phyloP scores from a whole-genome alignment of 2,329 filamentous ascomycete species.

The Penicillium verrucosum region DNA sequence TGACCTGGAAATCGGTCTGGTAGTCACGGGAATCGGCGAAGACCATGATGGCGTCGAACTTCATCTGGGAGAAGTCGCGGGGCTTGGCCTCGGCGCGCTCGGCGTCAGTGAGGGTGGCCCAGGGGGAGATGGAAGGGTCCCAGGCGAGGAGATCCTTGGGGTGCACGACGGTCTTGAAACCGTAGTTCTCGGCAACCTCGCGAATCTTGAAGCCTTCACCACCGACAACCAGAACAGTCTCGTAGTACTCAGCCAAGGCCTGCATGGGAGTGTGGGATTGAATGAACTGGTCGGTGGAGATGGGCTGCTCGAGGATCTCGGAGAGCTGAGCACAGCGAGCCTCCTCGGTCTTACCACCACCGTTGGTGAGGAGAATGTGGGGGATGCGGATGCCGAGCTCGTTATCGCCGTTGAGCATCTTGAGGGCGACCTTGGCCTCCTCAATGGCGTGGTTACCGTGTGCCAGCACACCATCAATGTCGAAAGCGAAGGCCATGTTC shows the following conservation, averaged over 20 bases:
- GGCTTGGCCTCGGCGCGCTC: slow-evolving; percentile 66
- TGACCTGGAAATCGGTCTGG: slow-evolving; percentile 72
- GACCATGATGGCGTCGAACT: slow-evolving; percentile 72
- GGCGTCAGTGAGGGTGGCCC: slow-evolving; percentile 64
- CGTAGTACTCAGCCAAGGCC: slow-evolving; percentile 71
- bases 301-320: slow-evolving; percentile 62
- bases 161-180: slow-evolving; percentile 69
- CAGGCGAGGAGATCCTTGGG: slow-evolving; percentile 71
- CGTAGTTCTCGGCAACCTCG: slow-evolving; percentile 69
- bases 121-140: slow-evolving; percentile 66
- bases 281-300: slow-evolving; percentile 71
- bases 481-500: slow-evolving; percentile 77
- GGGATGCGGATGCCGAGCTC: slow-evolving; percentile 75
- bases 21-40: slow-evolving; percentile 73
- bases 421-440: slow-evolving; percentile 62
- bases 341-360: slow-evolving; percentile 67
- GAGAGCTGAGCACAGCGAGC: slow-evolving; percentile 64
- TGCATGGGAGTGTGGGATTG: slow-evolving; percentile 76
- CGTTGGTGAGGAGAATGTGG: slow-evolving; percentile 73
- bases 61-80: slow-evolving; percentile 67
- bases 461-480: slow-evolving; percentile 67
- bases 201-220: slow-evolving; percentile 73
- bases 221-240: slow-evolving; percentile 70
- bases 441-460: slow-evolving; percentile 69
- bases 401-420: slow-evolving; percentile 72